Percentiles rank a stretch among this genome's conserved stretches.
Evolutionary conservation across 805 yeast genomes (phyloP).

Genomic region (Saccharomycopsis amapae): DNA sequence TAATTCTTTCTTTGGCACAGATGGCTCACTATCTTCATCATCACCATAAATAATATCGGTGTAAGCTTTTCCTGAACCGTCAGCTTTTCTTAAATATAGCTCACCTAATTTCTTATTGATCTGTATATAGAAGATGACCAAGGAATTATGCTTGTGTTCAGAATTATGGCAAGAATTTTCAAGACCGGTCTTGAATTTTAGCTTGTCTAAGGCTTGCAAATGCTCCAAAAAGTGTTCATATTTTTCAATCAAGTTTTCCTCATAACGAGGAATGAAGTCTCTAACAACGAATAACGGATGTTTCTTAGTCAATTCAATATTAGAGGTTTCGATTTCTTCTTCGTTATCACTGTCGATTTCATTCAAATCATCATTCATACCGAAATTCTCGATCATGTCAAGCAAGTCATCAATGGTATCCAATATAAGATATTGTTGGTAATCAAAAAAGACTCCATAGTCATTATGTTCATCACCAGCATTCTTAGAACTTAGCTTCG

Average conservation of each 20-base stretch:
- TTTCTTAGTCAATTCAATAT: conserved; percentile 23
- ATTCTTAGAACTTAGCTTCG: not conserved
- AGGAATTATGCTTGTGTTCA: conserved; percentile 1
- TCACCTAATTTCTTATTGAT: conserved; percentile 52
- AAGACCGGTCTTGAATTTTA: conserved; percentile 9
- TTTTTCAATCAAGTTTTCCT: conserved; percentile 39
- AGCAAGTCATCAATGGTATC: conserved; percentile 59
- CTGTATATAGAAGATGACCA: conserved; percentile 18
- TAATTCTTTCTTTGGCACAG: conserved; percentile 19
- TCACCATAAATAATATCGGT: conserved; percentile 54
- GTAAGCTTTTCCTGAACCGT: conserved; percentile 47
- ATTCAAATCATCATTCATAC: conserved; percentile 41
- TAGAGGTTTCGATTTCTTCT: conserved; percentile 25
- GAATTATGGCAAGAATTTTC: conserved; percentile 17
- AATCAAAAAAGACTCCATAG: conserved; percentile 31
- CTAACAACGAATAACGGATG: conserved; percentile 51
- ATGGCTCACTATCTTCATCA: conserved; percentile 32
- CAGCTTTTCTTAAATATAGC: conserved; percentile 57
- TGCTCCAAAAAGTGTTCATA: conserved; percentile 18
- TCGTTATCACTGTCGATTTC: conserved; percentile 56
- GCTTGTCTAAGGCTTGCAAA: conserved; percentile 5
- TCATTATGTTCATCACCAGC: conserved; percentile 21
- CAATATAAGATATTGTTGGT: conserved; percentile 44
- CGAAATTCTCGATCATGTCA: conserved; percentile 62
- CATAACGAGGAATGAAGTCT: conserved; percentile 36